These are phyloP conservation scores for Aegle marmelos DNA, from an alignment of 345 rosid genomes.

Conservation along the genomic window DNA sequence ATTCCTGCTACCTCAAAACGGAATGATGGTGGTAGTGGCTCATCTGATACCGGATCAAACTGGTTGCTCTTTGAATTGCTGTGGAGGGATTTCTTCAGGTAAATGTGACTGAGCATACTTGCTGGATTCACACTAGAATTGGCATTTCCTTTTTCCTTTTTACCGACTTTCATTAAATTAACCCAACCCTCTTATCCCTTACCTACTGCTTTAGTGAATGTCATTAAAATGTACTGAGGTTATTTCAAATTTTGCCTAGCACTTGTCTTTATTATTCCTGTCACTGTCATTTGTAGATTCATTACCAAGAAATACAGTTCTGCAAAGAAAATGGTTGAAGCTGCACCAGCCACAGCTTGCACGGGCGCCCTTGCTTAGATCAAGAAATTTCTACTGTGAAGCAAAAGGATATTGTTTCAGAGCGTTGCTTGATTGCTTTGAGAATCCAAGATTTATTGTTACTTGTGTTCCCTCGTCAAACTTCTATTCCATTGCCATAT, in stretches of 20 bases:
- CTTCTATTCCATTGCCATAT: neutral
- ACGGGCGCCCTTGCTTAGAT: slow-evolving; percentile 58
- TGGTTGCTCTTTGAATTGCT: slow-evolving; percentile 85
- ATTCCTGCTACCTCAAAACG: slow-evolving; percentile 25
- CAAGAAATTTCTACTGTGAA: slow-evolving; percentile 1
- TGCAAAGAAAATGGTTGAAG: slow-evolving; percentile 54
- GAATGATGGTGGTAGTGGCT: slow-evolving; percentile 34
- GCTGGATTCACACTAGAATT: neutral
- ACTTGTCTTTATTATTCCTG: neutral
- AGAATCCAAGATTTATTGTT: slow-evolving; percentile 6
- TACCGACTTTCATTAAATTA: neutral
- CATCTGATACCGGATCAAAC: slow-evolving; percentile 56
- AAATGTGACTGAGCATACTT: slow-evolving; percentile 11
- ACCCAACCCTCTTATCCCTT: neutral
- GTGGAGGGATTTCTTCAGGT: slow-evolving; percentile 99
- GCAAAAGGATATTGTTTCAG: slow-evolving; percentile 2
- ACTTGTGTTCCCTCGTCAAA: neutral
- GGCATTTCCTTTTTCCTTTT: neutral
- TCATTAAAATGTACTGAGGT: neutral
- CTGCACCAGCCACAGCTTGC: slow-evolving; percentile 71
- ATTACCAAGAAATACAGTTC: slow-evolving; percentile 79
- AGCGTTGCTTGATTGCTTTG: slow-evolving; percentile 1
- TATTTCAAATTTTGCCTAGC: neutral
- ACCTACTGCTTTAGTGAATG: neutral
- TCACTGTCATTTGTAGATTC: slow-evolving; percentile 45